Evolutionary conservation across 2,329 filamentous ascomycete species (phyloP).

Genomic region (Fusarium nygamai): DNA sequence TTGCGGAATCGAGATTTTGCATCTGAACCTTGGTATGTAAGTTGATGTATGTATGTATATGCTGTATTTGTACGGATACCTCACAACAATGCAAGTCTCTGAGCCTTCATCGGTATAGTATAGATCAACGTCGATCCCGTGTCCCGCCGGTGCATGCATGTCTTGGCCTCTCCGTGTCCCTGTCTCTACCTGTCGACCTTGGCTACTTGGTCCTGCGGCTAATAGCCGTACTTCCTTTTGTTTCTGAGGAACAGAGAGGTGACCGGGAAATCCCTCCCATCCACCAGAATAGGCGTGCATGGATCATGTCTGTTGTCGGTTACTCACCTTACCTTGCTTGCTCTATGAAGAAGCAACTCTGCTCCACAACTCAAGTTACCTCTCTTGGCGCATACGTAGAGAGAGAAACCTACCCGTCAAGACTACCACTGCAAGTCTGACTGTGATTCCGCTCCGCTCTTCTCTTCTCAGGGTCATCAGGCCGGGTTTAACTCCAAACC

Average conservation of each 20-base stretch:
- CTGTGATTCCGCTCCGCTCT: background rate
- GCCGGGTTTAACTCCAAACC: background rate
- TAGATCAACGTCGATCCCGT: conserved; percentile 41
- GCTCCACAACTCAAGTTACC: background rate
- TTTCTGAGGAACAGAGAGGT: background rate
- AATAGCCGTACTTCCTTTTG: background rate
- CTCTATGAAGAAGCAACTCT: background rate
- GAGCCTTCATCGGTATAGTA: conserved; percentile 16
- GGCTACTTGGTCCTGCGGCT: background rate
- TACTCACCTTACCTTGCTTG: background rate
- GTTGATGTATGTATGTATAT: background rate
- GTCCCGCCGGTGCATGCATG: conserved; percentile 7
- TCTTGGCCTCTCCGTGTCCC: conserved; percentile 10
- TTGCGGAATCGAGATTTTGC: conserved; percentile 40
- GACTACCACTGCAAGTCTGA: background rate
- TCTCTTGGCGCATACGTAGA: background rate
- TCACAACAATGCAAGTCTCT: conserved; percentile 28
- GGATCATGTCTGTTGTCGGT: background rate
- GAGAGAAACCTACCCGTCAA: background rate
- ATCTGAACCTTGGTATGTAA: conserved; percentile 34
- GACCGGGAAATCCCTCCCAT: background rate
- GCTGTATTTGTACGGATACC: background rate
- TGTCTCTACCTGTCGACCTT: background rate
- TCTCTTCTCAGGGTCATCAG: background rate
- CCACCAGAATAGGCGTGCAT: background rate